Evolutionary conservation across 805 yeast species (phyloP).

Genomic region (Yamadazyma sp.): DNA sequence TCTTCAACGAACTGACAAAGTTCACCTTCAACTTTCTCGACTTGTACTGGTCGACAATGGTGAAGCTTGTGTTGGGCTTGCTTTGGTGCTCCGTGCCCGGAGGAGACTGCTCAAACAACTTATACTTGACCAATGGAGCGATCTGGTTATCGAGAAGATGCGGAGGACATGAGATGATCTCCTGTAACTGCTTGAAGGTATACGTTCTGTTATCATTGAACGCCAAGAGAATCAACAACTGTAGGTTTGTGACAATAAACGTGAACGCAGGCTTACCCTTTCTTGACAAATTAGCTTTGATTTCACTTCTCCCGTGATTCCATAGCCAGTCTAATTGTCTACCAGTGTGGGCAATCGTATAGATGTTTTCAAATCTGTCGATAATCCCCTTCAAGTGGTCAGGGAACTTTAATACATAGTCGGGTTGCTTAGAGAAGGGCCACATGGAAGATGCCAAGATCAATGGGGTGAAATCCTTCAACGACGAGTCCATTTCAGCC

Average conservation of each 20-base stretch:
- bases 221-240: constrained; percentile 82
- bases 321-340: constrained; percentile 93
- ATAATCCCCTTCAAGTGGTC: constrained; percentile 61
- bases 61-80: constrained; percentile 53
- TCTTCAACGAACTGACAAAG: constrained; percentile 59
- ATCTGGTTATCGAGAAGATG: constrained; percentile 74
- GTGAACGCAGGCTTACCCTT: constrained; percentile 79
- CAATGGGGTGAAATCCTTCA: constrained; percentile 61
- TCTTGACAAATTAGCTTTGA: constrained; percentile 80
- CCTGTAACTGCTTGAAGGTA: constrained; percentile 59
- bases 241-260: constrained; percentile 81
- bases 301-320: constrained; percentile 90
- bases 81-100: constrained; percentile 53
- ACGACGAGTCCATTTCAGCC: constrained; percentile 25
- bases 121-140: constrained; percentile 75
- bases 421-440: constrained; percentile 60
- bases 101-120: constrained; percentile 67
- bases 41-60: constrained; percentile 77
- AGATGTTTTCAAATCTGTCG: constrained; percentile 65
- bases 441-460: constrained; percentile 88
- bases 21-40: constrained; percentile 83
- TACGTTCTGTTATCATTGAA: constrained; percentile 68
- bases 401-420: constrained; percentile 57
- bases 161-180: constrained; percentile 64
- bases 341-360: constrained; percentile 76